Percentiles rank a stretch among this genome's conserved stretches.
These are phyloP conservation scores for Capronia coronata DNA, from an alignment of 2,329 filamentous ascomycete species.

Conservation along the genomic window DNA sequence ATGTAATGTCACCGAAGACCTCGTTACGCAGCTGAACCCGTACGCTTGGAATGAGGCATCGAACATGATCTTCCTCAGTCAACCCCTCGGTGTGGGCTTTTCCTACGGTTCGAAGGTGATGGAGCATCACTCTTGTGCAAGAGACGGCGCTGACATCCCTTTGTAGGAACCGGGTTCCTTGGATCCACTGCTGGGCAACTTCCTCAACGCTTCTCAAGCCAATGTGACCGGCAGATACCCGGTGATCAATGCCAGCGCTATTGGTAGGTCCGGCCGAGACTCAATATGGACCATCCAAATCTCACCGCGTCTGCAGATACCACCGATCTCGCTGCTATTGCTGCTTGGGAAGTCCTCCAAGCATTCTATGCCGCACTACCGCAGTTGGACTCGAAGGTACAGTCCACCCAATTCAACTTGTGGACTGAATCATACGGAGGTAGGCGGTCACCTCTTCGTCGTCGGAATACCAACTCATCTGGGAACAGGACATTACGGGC, in stretches of 20 bases:
- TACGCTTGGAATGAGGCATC: slow-evolving; percentile 55
- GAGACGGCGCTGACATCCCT: slow-evolving; percentile 3
- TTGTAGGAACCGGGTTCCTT: slow-evolving; percentile 36
- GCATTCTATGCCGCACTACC: slow-evolving; percentile 48
- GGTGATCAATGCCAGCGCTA: slow-evolving; percentile 44
- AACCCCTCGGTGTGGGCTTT: slow-evolving; percentile 55
- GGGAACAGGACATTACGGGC: slow-evolving; percentile 44
- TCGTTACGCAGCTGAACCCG: slow-evolving; percentile 48
- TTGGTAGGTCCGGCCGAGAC: slow-evolving; percentile 32
- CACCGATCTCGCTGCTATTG: slow-evolving; percentile 51
- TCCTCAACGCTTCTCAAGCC: slow-evolving; percentile 40
- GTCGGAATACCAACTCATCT: not conserved
- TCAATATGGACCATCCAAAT: not conserved
- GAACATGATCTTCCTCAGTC: slow-evolving; percentile 57
- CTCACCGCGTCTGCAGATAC: slow-evolving; percentile 38
- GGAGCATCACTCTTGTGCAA: slow-evolving; percentile 8
- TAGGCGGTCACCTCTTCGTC: not conserved
- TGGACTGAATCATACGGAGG: slow-evolving; percentile 47
- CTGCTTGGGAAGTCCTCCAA: slow-evolving; percentile 51
- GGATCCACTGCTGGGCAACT: slow-evolving; percentile 40
- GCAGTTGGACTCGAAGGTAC: slow-evolving; percentile 44
- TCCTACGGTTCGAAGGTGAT: slow-evolving; percentile 40
- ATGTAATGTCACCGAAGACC: slow-evolving; percentile 41
- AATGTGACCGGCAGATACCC: slow-evolving; percentile 45
- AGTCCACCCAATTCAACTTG: slow-evolving; percentile 51